Percentiles rank a stretch among this genome's conserved stretches.
Conservation (phyloP, 805 yeast species). For the Zygosaccharomyces lentus region DNA sequence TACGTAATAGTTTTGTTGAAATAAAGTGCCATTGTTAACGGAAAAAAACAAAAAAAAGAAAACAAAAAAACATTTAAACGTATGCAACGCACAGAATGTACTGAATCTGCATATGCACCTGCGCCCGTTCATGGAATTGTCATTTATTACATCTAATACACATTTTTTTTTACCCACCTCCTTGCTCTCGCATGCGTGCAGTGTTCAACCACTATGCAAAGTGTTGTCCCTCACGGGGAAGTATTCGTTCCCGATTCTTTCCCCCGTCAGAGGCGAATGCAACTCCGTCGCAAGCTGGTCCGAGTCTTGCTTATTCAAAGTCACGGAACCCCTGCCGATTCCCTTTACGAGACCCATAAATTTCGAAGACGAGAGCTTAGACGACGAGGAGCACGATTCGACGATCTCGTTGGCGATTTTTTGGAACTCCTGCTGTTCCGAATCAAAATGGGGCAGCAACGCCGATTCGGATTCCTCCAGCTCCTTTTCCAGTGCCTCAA, state of each 20-base stretch:
- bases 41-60: background rate
- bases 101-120: no score
- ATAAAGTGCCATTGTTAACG: background rate
- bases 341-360: conserved; percentile 31
- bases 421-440: conserved; percentile 27
- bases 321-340: conserved; percentile 32
- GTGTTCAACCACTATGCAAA: background rate
- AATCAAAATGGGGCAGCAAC: conserved; percentile 7
- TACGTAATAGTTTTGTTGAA: background rate
- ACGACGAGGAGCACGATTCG: conserved; percentile 16
- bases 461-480: conserved; percentile 9
- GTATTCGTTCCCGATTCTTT: conserved; percentile 28
- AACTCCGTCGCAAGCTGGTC: conserved; percentile 20
- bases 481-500: conserved; percentile 25
- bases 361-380: conserved; percentile 28
- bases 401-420: conserved; percentile 27
- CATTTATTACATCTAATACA: no score
- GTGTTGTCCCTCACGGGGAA: conserved; percentile 22
- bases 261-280: conserved; percentile 24
- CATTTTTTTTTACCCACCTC: background rate
- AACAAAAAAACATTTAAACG: no score
- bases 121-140: no score
- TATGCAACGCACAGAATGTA: no score
- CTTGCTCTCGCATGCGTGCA: background rate
- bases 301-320: conserved; percentile 19